Evolutionary conservation across 768 basidiomycete genomes (phyloP), one percentile per base, ranked within the genome.

Genomic region (Rhodotorula diobovata): DNA sequence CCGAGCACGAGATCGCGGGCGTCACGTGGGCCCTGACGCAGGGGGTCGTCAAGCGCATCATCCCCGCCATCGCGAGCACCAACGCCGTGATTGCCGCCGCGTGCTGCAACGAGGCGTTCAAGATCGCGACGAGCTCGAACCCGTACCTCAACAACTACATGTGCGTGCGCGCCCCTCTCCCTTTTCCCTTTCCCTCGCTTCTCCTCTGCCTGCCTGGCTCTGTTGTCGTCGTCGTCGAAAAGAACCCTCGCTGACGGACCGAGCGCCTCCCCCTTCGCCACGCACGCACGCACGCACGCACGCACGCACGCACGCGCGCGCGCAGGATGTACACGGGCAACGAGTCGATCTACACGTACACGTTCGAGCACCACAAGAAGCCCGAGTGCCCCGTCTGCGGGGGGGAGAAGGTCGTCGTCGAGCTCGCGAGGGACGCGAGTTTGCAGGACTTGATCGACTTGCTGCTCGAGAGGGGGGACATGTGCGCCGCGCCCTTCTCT

Each of bases 41-140:
- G 80, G 96, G 96, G 54, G 96, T 99, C 63, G 96, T 99, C 57
- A 99, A 99, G 85, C 96, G 96, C 77, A 96, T 99, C 81, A 98
- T 99, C 57, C 95, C 96, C 32, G 95, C 96, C 55, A 98, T 99
- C 75, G 96, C 96, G 4, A 94, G 91, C 1, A 99, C 96, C 25
- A 99, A 99, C 78, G 96, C 96, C 46, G 94, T 98, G 79, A 93
- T 99, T 68, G 91, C 96, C 59, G 95, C 95, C 50, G 90, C 94
- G 4, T 98, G 95, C 82, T 98, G 95, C 79, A 98, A 96, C 77
- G 96, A 99, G 81, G 96, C 96, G 25, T 95, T 99, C 84, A 99
- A 99, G 82, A 92, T 99, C 69, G 94, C 92, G 34, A 98, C 96
- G 0, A 91, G 88, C 73, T 91, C 91, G 34, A 95, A 94, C 0